A percentile compares a stretch with the other conserved stretches of the same genome.
Conservation (phyloP, 1,284 basidiomycete genomes). For the Tilletia caries region DNA sequence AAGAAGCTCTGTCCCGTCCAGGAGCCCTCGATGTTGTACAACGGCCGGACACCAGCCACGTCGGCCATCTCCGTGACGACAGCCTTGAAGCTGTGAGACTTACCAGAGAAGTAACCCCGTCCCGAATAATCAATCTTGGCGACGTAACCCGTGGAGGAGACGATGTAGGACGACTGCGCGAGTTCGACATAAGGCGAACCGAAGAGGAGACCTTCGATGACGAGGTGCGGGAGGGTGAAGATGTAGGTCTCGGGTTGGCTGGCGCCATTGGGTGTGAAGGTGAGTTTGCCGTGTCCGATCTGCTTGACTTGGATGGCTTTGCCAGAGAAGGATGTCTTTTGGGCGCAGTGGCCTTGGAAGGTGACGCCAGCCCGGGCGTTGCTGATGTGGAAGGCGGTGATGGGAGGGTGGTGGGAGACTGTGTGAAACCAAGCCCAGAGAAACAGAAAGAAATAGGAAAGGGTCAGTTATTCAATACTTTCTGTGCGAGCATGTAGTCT, state of each 20-base stretch:
- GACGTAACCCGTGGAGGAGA: slow-evolving; percentile 70
- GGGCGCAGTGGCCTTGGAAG: slow-evolving; percentile 85
- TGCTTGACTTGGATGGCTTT: slow-evolving; percentile 85
- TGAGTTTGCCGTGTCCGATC: slow-evolving; percentile 85
- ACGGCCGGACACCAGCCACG: slow-evolving; percentile 53
- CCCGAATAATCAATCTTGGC: slow-evolving; percentile 79
- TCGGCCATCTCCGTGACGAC: slow-evolving; percentile 61
- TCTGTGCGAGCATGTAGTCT: too few relatives aligned
- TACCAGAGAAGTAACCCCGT: slow-evolving; percentile 87
- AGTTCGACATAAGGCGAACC: slow-evolving; percentile 73
- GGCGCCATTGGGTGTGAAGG: slow-evolving; percentile 63
- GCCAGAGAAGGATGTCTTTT: slow-evolving; percentile 75
- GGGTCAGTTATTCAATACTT: slow-evolving; percentile 57
- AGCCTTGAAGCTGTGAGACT: slow-evolving; percentile 89
- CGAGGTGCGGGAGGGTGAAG: slow-evolving; percentile 70
- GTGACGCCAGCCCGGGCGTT: slow-evolving; percentile 76
- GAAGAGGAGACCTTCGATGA: slow-evolving; percentile 59
- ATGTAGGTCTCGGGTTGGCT: slow-evolving; percentile 68
- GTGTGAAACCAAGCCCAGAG: slow-evolving; percentile 31
- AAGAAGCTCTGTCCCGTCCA: slow-evolving; percentile 73
- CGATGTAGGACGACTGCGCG: slow-evolving; percentile 76
- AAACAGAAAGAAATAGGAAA: slow-evolving; percentile 58
- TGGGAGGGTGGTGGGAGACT: slow-evolving; percentile 62
- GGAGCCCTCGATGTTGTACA: slow-evolving; percentile 74
- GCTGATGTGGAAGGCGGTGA: slow-evolving; percentile 64